Conservation (phyloP, 2,329 filamentous ascomycete genomes). For the Neonectria neomacrospora region DNA sequence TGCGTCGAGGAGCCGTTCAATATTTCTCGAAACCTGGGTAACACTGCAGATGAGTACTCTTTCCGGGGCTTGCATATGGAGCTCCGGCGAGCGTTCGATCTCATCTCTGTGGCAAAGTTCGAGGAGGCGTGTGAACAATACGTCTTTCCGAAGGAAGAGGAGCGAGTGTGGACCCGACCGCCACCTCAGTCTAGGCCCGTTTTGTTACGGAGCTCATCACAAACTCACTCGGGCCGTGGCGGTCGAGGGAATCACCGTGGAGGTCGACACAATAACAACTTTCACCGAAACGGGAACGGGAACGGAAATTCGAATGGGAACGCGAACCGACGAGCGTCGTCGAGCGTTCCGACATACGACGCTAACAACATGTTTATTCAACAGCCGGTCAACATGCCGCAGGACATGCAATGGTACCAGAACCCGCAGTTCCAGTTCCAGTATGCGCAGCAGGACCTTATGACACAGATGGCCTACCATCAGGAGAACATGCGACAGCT, state of each 20-base stretch:
- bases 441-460: constrained; percentile 53
- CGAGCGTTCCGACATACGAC: constrained; percentile 63
- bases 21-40: constrained; percentile 86
- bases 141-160: constrained; percentile 86
- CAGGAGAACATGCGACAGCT: constrained; percentile 51
- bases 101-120: constrained; percentile 82
- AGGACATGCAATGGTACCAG: constrained; percentile 63
- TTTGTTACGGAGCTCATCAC: constrained; percentile 70
- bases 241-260: constrained; percentile 62
- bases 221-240: constrained; percentile 63
- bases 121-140: constrained; percentile 88
- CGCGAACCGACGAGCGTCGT: constrained; percentile 63
- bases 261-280: constrained; percentile 58
- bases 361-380: constrained; percentile 58
- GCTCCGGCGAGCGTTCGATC: constrained; percentile 86
- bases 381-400: constrained; percentile 56
- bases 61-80: constrained; percentile 93
- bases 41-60: constrained; percentile 94
- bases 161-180: constrained; percentile 69
- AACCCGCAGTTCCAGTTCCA: constrained; percentile 55
- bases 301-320: constrained; percentile 45
- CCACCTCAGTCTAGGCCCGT: constrained; percentile 64
- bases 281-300: constrained; percentile 49
- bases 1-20: constrained; percentile 99
- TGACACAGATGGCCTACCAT: constrained; percentile 55